A percentile compares a stretch with the other conserved stretches of the same genome.
These are phyloP conservation scores for Maudiozyma bulderi DNA, from an alignment of 805 yeast genomes.

Conservation along the genomic window DNA sequence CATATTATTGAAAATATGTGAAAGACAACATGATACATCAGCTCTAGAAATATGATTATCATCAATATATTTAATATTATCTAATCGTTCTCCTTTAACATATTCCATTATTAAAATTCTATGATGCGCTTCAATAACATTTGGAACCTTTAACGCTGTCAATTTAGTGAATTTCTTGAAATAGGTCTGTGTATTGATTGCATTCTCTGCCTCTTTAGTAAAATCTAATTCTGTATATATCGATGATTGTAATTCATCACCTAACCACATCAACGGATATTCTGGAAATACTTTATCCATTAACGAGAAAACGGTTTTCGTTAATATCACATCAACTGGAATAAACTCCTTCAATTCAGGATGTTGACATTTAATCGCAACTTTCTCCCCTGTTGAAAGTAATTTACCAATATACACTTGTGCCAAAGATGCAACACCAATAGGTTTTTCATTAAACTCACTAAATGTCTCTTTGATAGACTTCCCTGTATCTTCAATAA, in stretches of 20 bases:
- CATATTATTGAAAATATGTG: conserved; percentile 91
- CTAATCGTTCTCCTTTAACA: conserved; percentile 73
- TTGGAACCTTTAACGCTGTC: conserved; percentile 78
- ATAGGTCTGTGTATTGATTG: conserved; percentile 56
- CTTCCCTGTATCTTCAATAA: conserved; percentile 54
- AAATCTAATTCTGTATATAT: conserved; percentile 89
- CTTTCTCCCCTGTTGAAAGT: conserved; percentile 50
- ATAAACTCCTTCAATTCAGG: conserved; percentile 81
- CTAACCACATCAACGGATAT: conserved; percentile 90
- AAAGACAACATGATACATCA: conserved; percentile 73
- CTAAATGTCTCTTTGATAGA: conserved; percentile 53
- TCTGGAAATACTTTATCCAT: conserved; percentile 82
- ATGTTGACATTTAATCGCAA: conserved; percentile 93
- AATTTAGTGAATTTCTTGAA: conserved; percentile 43
- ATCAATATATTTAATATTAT: conserved; percentile 58
- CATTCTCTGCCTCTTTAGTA: conserved; percentile 75
- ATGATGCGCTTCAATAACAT: conserved; percentile 51
- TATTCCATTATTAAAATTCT: conserved; percentile 84
- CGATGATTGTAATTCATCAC: conserved; percentile 80
- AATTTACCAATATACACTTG: conserved; percentile 82
- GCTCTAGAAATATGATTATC: conserved; percentile 56
- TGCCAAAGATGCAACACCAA: conserved; percentile 93
- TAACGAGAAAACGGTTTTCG: conserved; percentile 62
- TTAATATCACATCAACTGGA: conserved; percentile 77
- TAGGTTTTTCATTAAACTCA: conserved; percentile 61